Evolutionary conservation across 202 grass and related monocot genomes (phyloP), one percentile per base, ranked within the genome.

Genomic region (Zizania palustris): DNA sequence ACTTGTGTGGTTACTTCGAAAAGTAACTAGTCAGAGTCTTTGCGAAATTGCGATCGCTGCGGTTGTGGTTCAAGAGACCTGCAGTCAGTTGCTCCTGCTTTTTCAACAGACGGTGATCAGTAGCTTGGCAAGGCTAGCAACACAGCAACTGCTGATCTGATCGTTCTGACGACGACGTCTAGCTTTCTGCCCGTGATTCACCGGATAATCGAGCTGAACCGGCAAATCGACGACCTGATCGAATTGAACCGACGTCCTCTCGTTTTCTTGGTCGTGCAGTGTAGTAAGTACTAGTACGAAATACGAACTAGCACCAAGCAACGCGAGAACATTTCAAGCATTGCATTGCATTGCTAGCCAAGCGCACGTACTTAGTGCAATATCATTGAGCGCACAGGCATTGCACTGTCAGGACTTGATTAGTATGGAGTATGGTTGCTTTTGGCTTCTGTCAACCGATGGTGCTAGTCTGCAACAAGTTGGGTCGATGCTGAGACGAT

Each of bases 121-220:
- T 50, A 50, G 40, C 59, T 49, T 9, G 11, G 33, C 67, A 84
- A 65, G 65, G 74, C 12, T 4, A 16, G 74, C 74, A 78, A 72
- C 67, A 34, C 40, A 13, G 9, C 75, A 56, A 7, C 82, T 55
- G 60, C 67, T 72, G 40, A 39, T 5, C n/a, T 4, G 66, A 41
- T 44, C 54, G 63, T 13, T 6, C 59, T 4, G 67, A 59, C 21
- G 14, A 61, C 50, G 67, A 77, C 16, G 65, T 1, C 56, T 28
- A 28, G 28, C 28, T 28, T 28, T 28, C 28, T 2, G 11, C 56
- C 41, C 20, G 67, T 18, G 16, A 64, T 51, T 64, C 44, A 51
- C 73, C 20, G 14, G 2, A 37, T 22, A 20, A 18, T 1, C 28
- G 41, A 46, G 11, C 22, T 33, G 20, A n/a, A 33, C 5, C 7